These are phyloP conservation scores for Phytopythium helicoides DNA, from an alignment of 352 stramenopile genomes.

Conservation along the genomic window DNA sequence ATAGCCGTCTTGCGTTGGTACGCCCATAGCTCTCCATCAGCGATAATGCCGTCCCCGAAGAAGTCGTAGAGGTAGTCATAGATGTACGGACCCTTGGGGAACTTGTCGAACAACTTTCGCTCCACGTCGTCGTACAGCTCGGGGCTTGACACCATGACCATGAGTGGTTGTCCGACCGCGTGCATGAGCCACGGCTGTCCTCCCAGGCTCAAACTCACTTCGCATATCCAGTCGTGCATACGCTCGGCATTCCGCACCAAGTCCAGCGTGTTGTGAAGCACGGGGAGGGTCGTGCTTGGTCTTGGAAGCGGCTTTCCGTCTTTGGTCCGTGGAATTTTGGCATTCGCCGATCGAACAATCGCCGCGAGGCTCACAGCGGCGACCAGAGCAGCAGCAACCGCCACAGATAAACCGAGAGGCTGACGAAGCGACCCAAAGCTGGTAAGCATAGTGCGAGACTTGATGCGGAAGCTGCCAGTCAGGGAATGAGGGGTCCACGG, in stretches of 20 bases:
- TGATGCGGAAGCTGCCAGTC: no score
- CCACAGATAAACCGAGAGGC: no score
- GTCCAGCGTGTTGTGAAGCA: conserved; percentile 3
- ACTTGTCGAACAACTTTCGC: conserved; percentile 44
- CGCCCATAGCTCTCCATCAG: conserved; percentile 55
- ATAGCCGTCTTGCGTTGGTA: conserved; percentile 74
- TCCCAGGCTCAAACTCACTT: conserved; percentile 21
- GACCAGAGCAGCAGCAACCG: no score
- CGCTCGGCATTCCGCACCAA: conserved; percentile 4
- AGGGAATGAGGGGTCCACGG: no score
- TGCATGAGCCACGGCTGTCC: conserved; percentile 28
- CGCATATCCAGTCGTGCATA: conserved; percentile 49
- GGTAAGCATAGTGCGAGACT: no score
- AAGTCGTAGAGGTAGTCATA: conserved; percentile 34
- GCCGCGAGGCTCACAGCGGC: not conserved
- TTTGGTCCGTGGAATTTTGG: not conserved
- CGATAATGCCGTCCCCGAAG: conserved; percentile 61
- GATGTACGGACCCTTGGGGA: conserved; percentile 47
- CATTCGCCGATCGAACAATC: no score
- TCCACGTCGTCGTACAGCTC: conserved; percentile 42
- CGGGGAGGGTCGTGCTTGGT: not conserved
- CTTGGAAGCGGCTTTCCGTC: conserved; percentile 1
- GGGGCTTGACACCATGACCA: conserved; percentile 25
- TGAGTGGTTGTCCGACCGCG: conserved; percentile 23
- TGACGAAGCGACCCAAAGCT: no score